Percentiles rank a stretch among this genome's conserved stretches.
Evolutionary conservation across 2,329 filamentous ascomycete genomes (phyloP).

Genomic region (Tolypocladium sp.): DNA sequence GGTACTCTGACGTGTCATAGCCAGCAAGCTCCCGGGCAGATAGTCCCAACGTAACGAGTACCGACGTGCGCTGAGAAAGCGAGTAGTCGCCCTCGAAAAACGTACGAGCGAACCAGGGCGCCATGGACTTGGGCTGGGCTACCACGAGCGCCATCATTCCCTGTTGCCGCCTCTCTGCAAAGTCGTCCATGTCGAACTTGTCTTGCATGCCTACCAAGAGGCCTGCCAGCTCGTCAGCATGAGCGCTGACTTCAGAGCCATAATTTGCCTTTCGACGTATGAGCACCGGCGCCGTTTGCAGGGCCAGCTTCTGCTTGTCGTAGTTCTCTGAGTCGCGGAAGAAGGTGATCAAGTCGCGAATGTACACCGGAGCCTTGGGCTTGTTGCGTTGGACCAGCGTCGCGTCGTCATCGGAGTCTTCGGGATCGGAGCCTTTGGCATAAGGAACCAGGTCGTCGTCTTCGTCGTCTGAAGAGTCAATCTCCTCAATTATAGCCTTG

Average conservation of each 20-base stretch:
- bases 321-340: constrained; percentile 75
- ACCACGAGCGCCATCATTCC: constrained; percentile 75
- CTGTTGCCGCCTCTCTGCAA: constrained; percentile 66
- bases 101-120: constrained; percentile 71
- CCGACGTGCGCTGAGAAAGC: constrained; percentile 68
- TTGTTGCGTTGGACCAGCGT: constrained; percentile 80
- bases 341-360: constrained; percentile 72
- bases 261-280: constrained; percentile 85
- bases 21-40: constrained; percentile 79
- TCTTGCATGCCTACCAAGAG: constrained; percentile 75
- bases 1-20: constrained; percentile 49
- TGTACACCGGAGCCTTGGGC: constrained; percentile 77
- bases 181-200: constrained; percentile 71
- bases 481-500: constrained; percentile 54
- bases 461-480: constrained; percentile 50
- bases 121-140: constrained; percentile 68
- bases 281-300: constrained; percentile 66
- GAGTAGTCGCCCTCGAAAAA: constrained; percentile 94
- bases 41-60: constrained; percentile 75
- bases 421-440: constrained; percentile 75
- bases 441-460: constrained; percentile 67
- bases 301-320: constrained; percentile 72
- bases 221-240: constrained; percentile 71
- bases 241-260: constrained; percentile 78
- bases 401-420: constrained; percentile 90